Evolutionary conservation across 2,329 filamentous ascomycete species (phyloP), one percentile per base, ranked within the genome.

Genomic region (Proliferodiscus dingleyae): DNA sequence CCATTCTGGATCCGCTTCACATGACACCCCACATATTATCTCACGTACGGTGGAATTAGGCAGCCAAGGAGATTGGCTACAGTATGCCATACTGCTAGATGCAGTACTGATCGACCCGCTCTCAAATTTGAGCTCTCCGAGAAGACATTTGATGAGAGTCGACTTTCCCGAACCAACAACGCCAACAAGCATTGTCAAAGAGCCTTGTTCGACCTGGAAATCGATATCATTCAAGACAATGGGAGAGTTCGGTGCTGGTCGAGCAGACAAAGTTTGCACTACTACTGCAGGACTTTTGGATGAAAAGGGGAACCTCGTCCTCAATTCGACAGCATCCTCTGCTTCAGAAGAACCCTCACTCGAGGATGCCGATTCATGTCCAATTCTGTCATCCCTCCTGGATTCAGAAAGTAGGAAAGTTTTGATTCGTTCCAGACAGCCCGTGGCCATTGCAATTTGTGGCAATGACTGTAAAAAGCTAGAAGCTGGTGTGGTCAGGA

Each of bases 21-120:
- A 5, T 28, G 52, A 50, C 16, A 49, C 47, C 0, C 66, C 69
- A 0, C 67, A 50, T 6, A 74, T 68, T 22, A 69, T 69, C 0
- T 68, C 53, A 6, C 61, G 58, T 22, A 73, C 57, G 0, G 64
- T 66, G 1, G 57, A 60, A 46, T 74, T 73, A 4, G 62, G 61
- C 2, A 73, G 62, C 69, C 71, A 75, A 0, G 71, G 65, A 0
- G 56, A 60, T 46, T 75, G 72, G 37, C 66, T 64, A 46, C 70
- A 73, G 49, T 70, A 74, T 1, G 65, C 68, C 4, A 68, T 43
- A 10, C 28, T 44, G 21, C 37, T 38, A 3, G 37, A 41, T 13
- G 21, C 13, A 7, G 37, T 33, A 26, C 19, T 32, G 11, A 54
- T 49, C 1, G 37, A 30, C 2, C 51, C 51, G 26, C 13, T 24